Conservation (phyloP, 106 monocot species). For the Posidonia australis region DNA sequence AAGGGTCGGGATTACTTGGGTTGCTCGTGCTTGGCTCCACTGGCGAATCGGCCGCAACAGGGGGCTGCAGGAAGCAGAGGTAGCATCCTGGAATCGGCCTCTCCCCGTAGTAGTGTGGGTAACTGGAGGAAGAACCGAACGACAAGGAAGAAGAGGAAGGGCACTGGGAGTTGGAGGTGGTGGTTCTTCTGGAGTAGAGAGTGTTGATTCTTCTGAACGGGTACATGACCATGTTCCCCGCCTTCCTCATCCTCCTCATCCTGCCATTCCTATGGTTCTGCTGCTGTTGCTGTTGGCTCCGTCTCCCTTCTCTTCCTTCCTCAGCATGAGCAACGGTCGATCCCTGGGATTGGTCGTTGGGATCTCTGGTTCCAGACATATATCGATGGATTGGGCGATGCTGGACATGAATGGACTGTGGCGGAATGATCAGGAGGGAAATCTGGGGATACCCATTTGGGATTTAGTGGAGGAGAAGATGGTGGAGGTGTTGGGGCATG, state of each 20-base stretch:
- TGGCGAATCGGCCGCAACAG: not conserved
- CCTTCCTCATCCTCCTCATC: conserved; percentile 6
- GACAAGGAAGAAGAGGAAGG: not conserved
- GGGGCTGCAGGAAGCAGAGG: conserved; percentile 8
- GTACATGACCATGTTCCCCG: not conserved
- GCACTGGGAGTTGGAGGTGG: not conserved
- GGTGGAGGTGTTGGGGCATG: too few relatives aligned
- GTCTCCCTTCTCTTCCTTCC: too few relatives aligned
- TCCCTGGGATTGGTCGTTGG: not conserved
- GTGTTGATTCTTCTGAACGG: conserved; percentile 13
- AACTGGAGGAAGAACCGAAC: conserved; percentile 4
- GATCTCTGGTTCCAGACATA: not conserved
- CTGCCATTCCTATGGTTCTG: not conserved
- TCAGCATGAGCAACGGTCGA: too few relatives aligned
- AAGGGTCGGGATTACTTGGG: not conserved
- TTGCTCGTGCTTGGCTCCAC: not conserved
- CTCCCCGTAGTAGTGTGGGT: conserved; percentile 16
- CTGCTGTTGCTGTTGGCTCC: not conserved
- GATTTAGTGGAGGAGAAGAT: too few relatives aligned
- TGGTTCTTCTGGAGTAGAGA: not conserved
- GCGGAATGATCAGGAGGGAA: too few relatives aligned
- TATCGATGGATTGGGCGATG: not conserved
- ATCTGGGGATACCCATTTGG: too few relatives aligned
- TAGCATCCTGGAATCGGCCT: conserved; percentile 12
- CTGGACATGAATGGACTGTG: not conserved